phyloP scores from a whole-genome alignment of 129 eudicot genomes.

The Flaveria brownii region DNA sequence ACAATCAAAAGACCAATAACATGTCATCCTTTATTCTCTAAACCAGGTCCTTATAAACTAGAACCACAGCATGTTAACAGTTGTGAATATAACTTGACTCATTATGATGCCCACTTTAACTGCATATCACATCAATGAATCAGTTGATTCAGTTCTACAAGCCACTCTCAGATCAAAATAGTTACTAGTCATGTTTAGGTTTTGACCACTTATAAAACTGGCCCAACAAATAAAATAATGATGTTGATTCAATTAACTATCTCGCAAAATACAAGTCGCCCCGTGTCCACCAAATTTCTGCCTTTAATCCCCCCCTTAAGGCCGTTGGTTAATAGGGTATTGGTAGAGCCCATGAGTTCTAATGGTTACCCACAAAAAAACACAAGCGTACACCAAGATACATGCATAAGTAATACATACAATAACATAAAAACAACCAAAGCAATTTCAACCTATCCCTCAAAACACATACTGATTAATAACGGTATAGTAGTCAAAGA shows the following conservation, averaged over 20 bases:
- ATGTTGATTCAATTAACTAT: background rate
- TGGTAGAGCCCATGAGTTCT: too few species aligned
- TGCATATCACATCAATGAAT: background rate
- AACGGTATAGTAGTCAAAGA: background rate
- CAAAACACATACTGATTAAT: background rate
- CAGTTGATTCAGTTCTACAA: background rate
- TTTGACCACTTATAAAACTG: slow-evolving; percentile 6
- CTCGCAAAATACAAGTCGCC: background rate
- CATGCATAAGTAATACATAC: background rate
- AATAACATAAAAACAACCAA: background rate
- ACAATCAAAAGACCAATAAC: background rate
- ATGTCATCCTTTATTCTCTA: background rate
- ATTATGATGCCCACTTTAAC: slow-evolving; percentile 3
- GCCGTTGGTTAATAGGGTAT: too few species aligned
- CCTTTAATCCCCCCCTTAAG: too few species aligned
- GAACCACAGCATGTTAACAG: background rate
- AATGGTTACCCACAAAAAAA: background rate
- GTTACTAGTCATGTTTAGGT: slow-evolving; percentile 10
- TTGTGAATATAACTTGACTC: background rate
- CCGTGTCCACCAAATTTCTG: too few species aligned
- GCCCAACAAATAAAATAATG: background rate
- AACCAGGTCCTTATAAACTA: background rate
- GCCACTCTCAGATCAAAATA: slow-evolving; percentile 4
- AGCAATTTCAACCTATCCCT: background rate
- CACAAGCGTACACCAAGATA: background rate